These are phyloP conservation scores for Dacryopinax spathularia DNA, from an alignment of 768 basidiomycete genomes.

Conservation along the genomic window DNA sequence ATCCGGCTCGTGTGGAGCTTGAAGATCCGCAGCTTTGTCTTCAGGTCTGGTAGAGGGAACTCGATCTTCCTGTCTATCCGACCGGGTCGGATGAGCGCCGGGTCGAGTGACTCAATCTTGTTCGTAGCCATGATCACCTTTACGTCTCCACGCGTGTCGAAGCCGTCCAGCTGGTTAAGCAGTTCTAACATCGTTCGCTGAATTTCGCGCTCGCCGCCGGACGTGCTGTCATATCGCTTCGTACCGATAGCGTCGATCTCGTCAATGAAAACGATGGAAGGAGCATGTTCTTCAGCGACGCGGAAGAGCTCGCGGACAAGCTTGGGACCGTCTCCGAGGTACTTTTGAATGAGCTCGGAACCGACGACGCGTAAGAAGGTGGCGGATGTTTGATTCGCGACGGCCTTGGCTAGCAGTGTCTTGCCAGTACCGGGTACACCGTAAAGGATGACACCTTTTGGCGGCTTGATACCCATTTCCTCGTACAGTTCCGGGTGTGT, in stretches of 20 bases:
- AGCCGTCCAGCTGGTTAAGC: conserved; percentile 97
- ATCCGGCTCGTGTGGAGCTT: conserved; percentile 87
- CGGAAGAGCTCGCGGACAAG: conserved; percentile 94
- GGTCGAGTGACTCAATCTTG: conserved; percentile 91
- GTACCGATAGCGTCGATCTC: conserved; percentile 98
- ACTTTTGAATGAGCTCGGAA: conserved; percentile 97
- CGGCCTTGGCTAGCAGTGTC: conserved; percentile 92
- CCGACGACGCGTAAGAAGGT: conserved; percentile 96
- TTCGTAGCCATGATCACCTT: conserved; percentile 99
- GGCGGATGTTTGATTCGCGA: conserved; percentile 95
- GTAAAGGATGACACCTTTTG: conserved; percentile 97
- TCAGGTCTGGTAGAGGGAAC: conserved; percentile 92
- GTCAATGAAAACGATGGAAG: conserved; percentile 98
- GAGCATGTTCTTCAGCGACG: conserved; percentile 93
- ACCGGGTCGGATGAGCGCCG: conserved; percentile 93
- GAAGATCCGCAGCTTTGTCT: conserved; percentile 99
- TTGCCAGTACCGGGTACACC: conserved; percentile 98
- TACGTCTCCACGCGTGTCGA: conserved; percentile 97
- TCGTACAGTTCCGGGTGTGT: conserved; percentile 98
- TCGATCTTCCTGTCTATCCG: conserved; percentile 99
- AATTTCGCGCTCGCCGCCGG: conserved; percentile 97
- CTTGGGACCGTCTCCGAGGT: conserved; percentile 96
- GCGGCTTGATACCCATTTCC: conserved; percentile 99
- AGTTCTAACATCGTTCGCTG: conserved; percentile 98
- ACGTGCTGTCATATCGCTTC: conserved; percentile 98